These are phyloP conservation scores for Gaultheria prostrata DNA, from an alignment of 148 eudicot genomes.

Conservation along the genomic window DNA sequence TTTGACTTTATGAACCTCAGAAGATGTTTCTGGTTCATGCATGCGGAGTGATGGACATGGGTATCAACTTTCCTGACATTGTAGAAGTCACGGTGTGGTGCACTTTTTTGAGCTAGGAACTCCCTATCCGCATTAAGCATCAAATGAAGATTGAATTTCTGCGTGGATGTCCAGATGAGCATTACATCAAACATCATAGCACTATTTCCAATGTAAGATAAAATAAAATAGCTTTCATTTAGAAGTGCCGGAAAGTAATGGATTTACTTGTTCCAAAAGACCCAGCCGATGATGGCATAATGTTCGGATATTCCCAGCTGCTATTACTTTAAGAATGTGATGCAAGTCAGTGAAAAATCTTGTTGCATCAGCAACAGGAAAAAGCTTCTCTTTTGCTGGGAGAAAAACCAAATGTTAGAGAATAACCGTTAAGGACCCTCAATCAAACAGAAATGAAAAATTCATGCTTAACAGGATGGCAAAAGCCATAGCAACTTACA, in stretches of 20 bases:
- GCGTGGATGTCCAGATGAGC: slow-evolving; percentile 23
- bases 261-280: slow-evolving; percentile 83
- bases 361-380: slow-evolving; percentile 95
- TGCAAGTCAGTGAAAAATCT: slow-evolving; percentile 98
- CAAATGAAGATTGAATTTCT: slow-evolving; percentile 99
- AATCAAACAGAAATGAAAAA: neutral
- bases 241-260: slow-evolving; percentile 9
- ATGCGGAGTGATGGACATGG: slow-evolving; percentile 99
- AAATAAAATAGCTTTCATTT: neutral
- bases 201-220: neutral
- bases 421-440: neutral
- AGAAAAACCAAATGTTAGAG: slow-evolving; percentile 4
- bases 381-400: slow-evolving; percentile 78
- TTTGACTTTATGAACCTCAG: slow-evolving; percentile 95
- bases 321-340: slow-evolving; percentile 93
- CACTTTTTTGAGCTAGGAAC: slow-evolving; percentile 98
- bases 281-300: slow-evolving; percentile 87
- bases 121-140: slow-evolving; percentile 99
- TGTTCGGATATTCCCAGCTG: slow-evolving; percentile 95
- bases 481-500: slow-evolving; percentile 48
- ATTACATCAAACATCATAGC: slow-evolving; percentile 20
- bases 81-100: slow-evolving; percentile 98
- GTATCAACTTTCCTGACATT: slow-evolving; percentile 99
- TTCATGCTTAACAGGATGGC: neutral
- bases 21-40: slow-evolving; percentile 99